Evolutionary conservation across 441 rosid genomes (phyloP).

Genomic region (Adansonia grandidieri): DNA sequence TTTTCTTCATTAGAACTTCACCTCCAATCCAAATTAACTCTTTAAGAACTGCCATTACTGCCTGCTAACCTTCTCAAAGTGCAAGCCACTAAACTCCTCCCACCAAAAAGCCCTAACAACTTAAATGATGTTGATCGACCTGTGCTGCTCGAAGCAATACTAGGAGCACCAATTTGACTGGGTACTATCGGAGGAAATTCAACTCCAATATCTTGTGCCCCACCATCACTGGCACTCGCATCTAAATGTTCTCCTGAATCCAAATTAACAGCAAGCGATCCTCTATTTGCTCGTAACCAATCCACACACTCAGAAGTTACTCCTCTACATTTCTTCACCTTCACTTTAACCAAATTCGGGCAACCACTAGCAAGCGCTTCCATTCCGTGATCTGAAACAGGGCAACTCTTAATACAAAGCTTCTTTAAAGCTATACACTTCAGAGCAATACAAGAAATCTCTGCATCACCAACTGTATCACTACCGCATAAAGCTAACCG

Average conservation of each 20-base stretch:
- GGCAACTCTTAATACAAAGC: slow-evolving; percentile 74
- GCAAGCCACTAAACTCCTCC: slow-evolving; percentile 62
- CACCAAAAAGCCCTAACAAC: slow-evolving; percentile 55
- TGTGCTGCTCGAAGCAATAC: slow-evolving; percentile 48
- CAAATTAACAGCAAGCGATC: slow-evolving; percentile 57
- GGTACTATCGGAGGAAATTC: slow-evolving; percentile 44
- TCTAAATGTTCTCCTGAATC: slow-evolving; percentile 59
- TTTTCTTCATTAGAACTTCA: no score
- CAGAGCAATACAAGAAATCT: slow-evolving; percentile 63
- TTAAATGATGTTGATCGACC: slow-evolving; percentile 54
- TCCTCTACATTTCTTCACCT: slow-evolving; percentile 77
- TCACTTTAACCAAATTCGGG: slow-evolving; percentile 77
- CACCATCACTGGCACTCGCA: slow-evolving; percentile 56
- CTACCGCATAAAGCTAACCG: slow-evolving; percentile 75
- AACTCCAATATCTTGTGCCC: slow-evolving; percentile 51
- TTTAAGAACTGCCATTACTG: slow-evolving; percentile 46
- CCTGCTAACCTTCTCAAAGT: slow-evolving; percentile 63
- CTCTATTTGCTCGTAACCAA: slow-evolving; percentile 58
- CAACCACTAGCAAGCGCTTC: slow-evolving; percentile 71
- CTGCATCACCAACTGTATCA: slow-evolving; percentile 72
- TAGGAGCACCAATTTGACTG: slow-evolving; percentile 35
- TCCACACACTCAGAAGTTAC: slow-evolving; percentile 62
- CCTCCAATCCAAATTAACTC: no score
- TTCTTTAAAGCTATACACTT: slow-evolving; percentile 70
- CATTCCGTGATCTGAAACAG: slow-evolving; percentile 62